A percentile compares a stretch with the other conserved stretches of the same genome.
phyloP scores from a whole-genome alignment of 805 yeast genomes.

The Barnettozyma salicaria region DNA sequence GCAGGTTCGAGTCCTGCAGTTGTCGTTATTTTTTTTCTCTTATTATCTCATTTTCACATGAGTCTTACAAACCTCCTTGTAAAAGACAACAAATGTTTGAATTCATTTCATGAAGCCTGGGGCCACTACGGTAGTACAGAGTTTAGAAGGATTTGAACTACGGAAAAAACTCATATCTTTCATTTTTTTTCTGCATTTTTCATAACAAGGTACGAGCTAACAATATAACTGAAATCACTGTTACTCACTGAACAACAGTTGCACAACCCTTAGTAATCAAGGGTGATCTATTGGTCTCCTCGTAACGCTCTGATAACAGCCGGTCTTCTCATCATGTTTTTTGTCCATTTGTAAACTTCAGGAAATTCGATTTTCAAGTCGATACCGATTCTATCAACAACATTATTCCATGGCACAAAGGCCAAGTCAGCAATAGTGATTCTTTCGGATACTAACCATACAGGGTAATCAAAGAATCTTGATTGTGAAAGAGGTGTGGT shows the following conservation, averaged over 20 bases:
- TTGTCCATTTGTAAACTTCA: constrained; percentile 94
- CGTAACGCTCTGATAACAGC: constrained; percentile 83
- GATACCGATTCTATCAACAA: constrained; percentile 87
- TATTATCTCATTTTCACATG: neutral
- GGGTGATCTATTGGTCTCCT: constrained; percentile 56
- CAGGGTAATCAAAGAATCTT: constrained; percentile 85
- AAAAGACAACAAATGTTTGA: too few relatives aligned
- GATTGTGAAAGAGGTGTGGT: constrained; percentile 82
- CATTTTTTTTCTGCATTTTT: too few relatives aligned
- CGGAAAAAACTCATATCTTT: too few relatives aligned
- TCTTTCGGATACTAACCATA: constrained; percentile 88
- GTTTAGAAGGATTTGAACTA: too few relatives aligned
- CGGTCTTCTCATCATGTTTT: constrained; percentile 91
- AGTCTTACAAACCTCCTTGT: neutral
- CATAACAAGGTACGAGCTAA: too few relatives aligned
- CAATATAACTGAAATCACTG: too few relatives aligned
- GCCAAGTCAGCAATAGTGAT: constrained; percentile 84
- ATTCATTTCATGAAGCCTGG: too few relatives aligned
- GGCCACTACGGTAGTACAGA: too few relatives aligned
- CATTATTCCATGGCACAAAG: constrained; percentile 96
- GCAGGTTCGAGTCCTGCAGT: constrained; percentile 41
- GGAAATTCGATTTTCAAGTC: constrained; percentile 84
- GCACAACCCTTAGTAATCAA: too few relatives aligned
- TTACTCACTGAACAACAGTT: too few relatives aligned
- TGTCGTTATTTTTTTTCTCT: constrained; percentile 29